A percentile compares a stretch with the other conserved stretches of the same genome.
These are phyloP conservation scores for Dactylorhiza incarnata DNA, from an alignment of 106 monocot species.

Conservation along the genomic window DNA sequence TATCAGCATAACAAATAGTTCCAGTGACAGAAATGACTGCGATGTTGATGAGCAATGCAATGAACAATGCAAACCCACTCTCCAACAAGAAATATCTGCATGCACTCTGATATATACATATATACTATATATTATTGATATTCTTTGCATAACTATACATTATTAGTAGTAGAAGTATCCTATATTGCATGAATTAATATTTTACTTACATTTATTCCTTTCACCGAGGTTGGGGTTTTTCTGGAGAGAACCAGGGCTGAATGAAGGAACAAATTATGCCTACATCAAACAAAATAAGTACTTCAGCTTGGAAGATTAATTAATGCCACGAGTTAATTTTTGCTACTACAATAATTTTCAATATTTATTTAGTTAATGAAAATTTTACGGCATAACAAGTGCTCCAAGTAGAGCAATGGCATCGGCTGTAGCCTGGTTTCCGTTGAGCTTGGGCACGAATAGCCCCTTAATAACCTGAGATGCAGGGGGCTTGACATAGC, in stretches of 20 bases:
- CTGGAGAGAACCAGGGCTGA: conserved; percentile 58
- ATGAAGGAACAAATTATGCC: conserved; percentile 59
- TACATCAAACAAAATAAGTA: conserved; percentile 4
- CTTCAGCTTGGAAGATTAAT: not conserved
- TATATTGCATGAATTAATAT: too few relatives aligned
- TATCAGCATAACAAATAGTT: conserved; percentile 23
- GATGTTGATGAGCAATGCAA: conserved; percentile 58
- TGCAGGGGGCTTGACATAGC: conserved; percentile 33
- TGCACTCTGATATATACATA: conserved; percentile 18
- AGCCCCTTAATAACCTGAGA: conserved; percentile 35
- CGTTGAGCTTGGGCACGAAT: conserved; percentile 42
- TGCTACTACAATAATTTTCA: not conserved
- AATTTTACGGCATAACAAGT: conserved; percentile 47
- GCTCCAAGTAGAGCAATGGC: conserved; percentile 50
- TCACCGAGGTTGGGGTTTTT: conserved; percentile 19
- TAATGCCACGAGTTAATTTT: not conserved
- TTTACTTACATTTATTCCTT: conserved; percentile 39
- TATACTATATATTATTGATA: not conserved
- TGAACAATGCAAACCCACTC: conserved; percentile 40
- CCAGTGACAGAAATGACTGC: conserved; percentile 43
- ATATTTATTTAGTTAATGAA: not conserved
- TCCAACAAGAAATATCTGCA: conserved; percentile 53
- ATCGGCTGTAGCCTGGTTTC: conserved; percentile 26
- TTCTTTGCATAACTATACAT: not conserved
- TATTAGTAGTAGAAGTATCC: not conserved